Conservation (phyloP, 2,329 filamentous ascomycete genomes). For the Periconia sp. region DNA sequence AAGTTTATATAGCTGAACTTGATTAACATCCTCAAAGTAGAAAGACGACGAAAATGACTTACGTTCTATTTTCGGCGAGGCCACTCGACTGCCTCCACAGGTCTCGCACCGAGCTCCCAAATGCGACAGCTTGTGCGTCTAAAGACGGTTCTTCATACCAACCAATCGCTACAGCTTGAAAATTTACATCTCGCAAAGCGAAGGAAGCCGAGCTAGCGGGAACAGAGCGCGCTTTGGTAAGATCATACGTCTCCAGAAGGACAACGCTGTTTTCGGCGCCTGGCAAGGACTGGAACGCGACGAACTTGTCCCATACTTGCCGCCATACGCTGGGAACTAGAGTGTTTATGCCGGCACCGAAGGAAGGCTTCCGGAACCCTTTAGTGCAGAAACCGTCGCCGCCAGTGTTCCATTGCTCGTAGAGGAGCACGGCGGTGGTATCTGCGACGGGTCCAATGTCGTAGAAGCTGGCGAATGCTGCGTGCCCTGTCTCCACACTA, state of each 20-base stretch:
- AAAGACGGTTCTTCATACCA: too few species aligned
- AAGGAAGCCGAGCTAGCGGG: too few species aligned
- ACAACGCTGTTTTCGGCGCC: conserved; percentile 29
- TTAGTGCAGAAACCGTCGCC: conserved; percentile 37
- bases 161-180: too few species aligned
- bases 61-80: too few species aligned
- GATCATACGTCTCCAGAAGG: too few species aligned
- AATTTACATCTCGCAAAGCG: too few species aligned
- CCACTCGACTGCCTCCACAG: too few species aligned
- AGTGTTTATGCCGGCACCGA: conserved; percentile 27
- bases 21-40: too few species aligned
- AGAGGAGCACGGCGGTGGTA: conserved; percentile 27
- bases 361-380: conserved; percentile 42
- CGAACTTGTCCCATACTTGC: conserved; percentile 40
- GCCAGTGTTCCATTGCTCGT: conserved; percentile 42
- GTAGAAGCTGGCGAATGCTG: conserved; percentile 37
- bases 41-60: too few species aligned
- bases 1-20: too few species aligned
- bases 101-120: too few species aligned
- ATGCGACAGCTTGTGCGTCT: too few species aligned
- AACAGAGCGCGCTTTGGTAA: background rate
- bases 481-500: conserved; percentile 25
- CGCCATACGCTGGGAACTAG: conserved; percentile 39
- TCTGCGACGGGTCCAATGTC: conserved; percentile 29
- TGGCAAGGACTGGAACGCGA: conserved; percentile 31